Evolutionary conservation across 345 rosid genomes (phyloP), one percentile per base, ranked within the genome.

Genomic region (Salix dunnii): DNA sequence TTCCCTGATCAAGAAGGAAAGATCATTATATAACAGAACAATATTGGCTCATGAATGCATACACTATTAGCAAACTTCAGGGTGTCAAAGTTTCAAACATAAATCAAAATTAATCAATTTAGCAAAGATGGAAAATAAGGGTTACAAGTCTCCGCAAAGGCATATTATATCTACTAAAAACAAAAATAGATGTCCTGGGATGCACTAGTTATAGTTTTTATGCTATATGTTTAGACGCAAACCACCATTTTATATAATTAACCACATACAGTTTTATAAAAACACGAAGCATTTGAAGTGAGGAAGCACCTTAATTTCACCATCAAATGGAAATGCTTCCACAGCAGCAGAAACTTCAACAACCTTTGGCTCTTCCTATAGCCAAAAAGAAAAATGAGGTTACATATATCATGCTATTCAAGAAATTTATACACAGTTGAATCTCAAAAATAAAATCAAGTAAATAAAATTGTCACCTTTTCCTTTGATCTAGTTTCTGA

Each of bases 1-100:
- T 87, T 74, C 78, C 84, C 97, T 92, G 80, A 31, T 65, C 80
- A 48, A 67, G 68, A 61, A 58, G 72, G 77, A 71, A 53, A 43
- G 74, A 21, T 30, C 55, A 23, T 63, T 35, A 76, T 33, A 67
- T 38, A 23, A 20, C 5, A 53, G 67, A 13, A 30, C 35, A 64
- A 21, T 43, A 31, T 36, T 70, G 78, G 49, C 12, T 27, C 42
- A 31, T 27, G 46, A 64, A 53, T 61, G 49, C 61, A 74, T 21
- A 76, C 7, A 72, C 6, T 6, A 28, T 77, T 8, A 76, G 40
- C 12, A 23, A 64, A 70, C 49, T 20, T 62, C 67, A 62, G 11
- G 6, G 27, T 67, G 16, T 73, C 31, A 71, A 58, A 8, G 62
- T 64, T 2, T 28, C 68, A 63, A 23, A 46, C 75, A 72, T n/a